Conservation (phyloP, 148 eudicot genomes). For the Cornus kousa region DNA sequence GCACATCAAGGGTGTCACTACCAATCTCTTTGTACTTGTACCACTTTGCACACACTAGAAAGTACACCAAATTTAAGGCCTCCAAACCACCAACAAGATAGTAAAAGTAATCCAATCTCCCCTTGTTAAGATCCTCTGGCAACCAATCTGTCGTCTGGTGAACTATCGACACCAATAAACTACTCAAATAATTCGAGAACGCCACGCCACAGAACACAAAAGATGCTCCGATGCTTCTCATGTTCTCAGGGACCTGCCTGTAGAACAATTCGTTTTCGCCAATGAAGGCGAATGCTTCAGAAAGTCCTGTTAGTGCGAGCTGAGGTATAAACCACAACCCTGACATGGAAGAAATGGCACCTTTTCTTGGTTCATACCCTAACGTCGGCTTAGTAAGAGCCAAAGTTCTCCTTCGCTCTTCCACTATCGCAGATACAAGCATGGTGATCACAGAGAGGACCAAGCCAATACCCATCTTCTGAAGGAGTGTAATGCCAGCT, state of each 20-base stretch:
- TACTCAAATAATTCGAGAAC: slow-evolving; percentile 26
- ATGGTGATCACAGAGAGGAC: slow-evolving; percentile 14
- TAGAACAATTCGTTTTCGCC: slow-evolving; percentile 32
- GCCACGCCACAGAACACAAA: slow-evolving; percentile 25
- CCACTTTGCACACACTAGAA: slow-evolving; percentile 30
- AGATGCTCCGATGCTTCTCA: slow-evolving; percentile 38
- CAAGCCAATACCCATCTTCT: slow-evolving; percentile 36
- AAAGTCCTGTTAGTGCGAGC: slow-evolving; percentile 26
- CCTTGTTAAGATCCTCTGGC: slow-evolving; percentile 43
- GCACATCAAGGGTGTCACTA: background rate
- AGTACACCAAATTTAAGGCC: slow-evolving; percentile 27
- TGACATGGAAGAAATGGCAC: slow-evolving; percentile 28
- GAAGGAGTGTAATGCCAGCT: slow-evolving; percentile 38
- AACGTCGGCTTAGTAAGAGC: slow-evolving; percentile 13
- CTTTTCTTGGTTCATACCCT: slow-evolving; percentile 1
- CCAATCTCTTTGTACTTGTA: slow-evolving; percentile 36
- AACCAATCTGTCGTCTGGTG: slow-evolving; percentile 37
- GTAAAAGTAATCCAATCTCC: slow-evolving; percentile 39
- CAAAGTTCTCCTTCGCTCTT: slow-evolving; percentile 15
- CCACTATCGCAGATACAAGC: slow-evolving; percentile 25
- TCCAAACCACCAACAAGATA: slow-evolving; percentile 26
- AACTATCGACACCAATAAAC: slow-evolving; percentile 26
- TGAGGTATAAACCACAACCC: slow-evolving; percentile 34
- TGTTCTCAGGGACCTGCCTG: slow-evolving; percentile 45
- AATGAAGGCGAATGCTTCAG: slow-evolving; percentile 30